Evolutionary conservation across 1,284 basidiomycete genomes (phyloP), one percentile per base, ranked within the genome.

Genomic region (Rhodotorula sp.): DNA sequence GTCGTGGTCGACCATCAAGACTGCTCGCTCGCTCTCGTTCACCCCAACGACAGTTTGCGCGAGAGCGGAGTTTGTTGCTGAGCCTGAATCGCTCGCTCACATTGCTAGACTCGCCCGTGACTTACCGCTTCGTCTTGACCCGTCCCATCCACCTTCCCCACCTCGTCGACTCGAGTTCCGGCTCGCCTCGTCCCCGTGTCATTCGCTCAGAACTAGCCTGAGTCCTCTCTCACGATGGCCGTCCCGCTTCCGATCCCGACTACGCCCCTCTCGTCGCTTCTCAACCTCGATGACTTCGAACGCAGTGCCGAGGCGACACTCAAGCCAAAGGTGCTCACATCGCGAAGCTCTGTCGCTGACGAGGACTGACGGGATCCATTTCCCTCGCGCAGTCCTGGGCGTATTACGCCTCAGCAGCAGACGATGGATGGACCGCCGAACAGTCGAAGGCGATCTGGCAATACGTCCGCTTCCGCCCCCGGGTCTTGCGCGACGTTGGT

Each of bases 391-490:
- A 70, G 68, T 56, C 39, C 13, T 71, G 69, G 69, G 87, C 91
- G 9, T 94, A 93, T 80, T 94, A 92, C 78, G 85, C 86, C 19
- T 91, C 89, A 34, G 88, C 89, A 2, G 84, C 89, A 7, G 92
- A 94, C 76, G 90, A 92, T 77, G 88, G 89, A 10, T 24, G 48
- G 30, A 67, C 69, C 19, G 52, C 49, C 29, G 24, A 22, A 1
- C 30, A 59, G 32, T 62, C 48, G 44, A 47, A 34, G 10, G 15
- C 11, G 20, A 54, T 71, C 49, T 71, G 56, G 59, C 8, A n/a
- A 2, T 36, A 67, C 2, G 44, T 92, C 79, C 90, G 89, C 77
- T 94, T 95, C 80, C 84, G 87, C 64, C 87, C 92, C 2, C 85
- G 92, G 51, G 87, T 95, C 30, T 86, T 95, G 83, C 84, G 86